Conservation (phyloP, 1,139 yeast genomes). For the Nakaseomyces uthaithaninus region DNA sequence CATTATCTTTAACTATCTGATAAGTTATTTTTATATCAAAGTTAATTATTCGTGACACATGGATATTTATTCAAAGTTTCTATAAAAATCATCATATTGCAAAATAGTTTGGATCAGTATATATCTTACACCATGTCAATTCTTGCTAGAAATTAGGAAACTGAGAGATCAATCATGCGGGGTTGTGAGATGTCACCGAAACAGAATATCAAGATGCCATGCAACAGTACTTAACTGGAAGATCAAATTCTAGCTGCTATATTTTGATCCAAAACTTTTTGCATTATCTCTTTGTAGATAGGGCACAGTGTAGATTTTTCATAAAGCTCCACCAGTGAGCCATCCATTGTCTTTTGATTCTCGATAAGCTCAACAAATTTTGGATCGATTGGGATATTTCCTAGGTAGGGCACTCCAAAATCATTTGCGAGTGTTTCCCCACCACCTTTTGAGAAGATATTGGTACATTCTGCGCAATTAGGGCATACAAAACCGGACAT, state of each 20-base stretch:
- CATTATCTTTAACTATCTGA: too few relatives aligned
- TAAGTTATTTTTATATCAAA: too few relatives aligned
- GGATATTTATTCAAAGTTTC: too few relatives aligned
- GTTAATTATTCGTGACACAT: too few relatives aligned
- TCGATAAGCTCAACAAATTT: slow-evolving; percentile 80
- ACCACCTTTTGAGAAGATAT: slow-evolving; percentile 92
- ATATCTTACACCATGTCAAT: too few relatives aligned
- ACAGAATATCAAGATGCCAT: too few relatives aligned
- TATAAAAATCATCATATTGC: too few relatives aligned
- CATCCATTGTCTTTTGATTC: slow-evolving; percentile 25
- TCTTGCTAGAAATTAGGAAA: too few relatives aligned
- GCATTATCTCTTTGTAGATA: slow-evolving; percentile 46
- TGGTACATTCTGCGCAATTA: slow-evolving; percentile 82
- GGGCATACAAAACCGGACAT: slow-evolving; percentile 98
- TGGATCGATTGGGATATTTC: slow-evolving; percentile 90
- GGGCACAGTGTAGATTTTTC: slow-evolving; percentile 36
- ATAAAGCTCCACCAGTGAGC: slow-evolving; percentile 35
- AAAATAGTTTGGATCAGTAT: too few relatives aligned
- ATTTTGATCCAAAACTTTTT: slow-evolving; percentile 36
- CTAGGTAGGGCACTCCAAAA: slow-evolving; percentile 59
- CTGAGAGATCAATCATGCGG: too few relatives aligned
- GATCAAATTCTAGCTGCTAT: slow-evolving; percentile 3
- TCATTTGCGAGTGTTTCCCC: slow-evolving; percentile 62
- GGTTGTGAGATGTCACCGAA: too few relatives aligned
- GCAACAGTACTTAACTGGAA: too few relatives aligned